These are phyloP conservation scores for Starmerella asiatica DNA, from an alignment of 805 yeast genomes.

Conservation along the genomic window DNA sequence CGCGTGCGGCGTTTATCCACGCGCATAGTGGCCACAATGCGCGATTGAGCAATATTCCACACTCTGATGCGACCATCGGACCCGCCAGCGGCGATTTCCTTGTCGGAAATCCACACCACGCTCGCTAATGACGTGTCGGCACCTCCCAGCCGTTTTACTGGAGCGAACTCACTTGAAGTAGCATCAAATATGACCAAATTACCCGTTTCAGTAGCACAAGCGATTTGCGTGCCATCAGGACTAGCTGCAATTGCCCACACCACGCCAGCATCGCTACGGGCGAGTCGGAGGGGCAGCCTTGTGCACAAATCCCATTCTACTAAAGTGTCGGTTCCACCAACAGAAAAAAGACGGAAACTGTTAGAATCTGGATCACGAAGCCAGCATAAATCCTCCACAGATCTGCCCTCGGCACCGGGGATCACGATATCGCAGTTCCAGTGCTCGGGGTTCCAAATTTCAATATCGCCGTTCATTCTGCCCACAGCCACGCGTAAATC, in stretches of 20 bases:
- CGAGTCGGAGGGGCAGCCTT: conserved; percentile 58
- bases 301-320: conserved; percentile 84
- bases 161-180: conserved; percentile 74
- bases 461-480: conserved; percentile 86
- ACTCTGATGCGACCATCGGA: conserved; percentile 84
- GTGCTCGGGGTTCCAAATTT: conserved; percentile 75
- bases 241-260: conserved; percentile 78
- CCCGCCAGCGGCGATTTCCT: conserved; percentile 75
- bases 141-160: conserved; percentile 50
- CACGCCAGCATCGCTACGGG: conserved; percentile 84
- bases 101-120: conserved; percentile 58
- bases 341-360: conserved; percentile 67
- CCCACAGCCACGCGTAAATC: conserved; percentile 79
- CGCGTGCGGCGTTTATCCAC: conserved; percentile 70
- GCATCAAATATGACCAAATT: conserved; percentile 70
- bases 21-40: conserved; percentile 71
- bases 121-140: conserved; percentile 61
- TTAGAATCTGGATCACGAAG: conserved; percentile 26
- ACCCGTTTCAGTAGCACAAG: conserved; percentile 95
- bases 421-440: conserved; percentile 69
- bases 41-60: conserved; percentile 53
- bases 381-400: conserved; percentile 89
- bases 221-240: conserved; percentile 46
- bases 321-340: conserved; percentile 81
- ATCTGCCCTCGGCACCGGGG: conserved; percentile 67